phyloP scores from a whole-genome alignment of 148 eudicot species.

The Agrostemma githago region DNA sequence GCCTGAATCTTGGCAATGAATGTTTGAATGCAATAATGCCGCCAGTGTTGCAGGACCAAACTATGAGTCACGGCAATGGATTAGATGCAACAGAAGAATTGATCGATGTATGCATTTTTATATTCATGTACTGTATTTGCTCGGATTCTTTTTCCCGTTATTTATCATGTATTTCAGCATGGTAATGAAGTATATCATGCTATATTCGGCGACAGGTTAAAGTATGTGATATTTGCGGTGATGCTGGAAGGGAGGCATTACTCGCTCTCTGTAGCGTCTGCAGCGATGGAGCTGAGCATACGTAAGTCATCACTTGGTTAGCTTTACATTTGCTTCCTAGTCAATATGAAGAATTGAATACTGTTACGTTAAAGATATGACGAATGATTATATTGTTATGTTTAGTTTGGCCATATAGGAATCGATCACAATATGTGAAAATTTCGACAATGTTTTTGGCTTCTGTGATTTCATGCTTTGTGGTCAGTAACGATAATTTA shows the following conservation, averaged over 20 bases:
- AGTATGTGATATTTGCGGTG: slow-evolving; percentile 49
- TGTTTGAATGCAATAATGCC: slow-evolving; percentile 10
- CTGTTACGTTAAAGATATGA: neutral
- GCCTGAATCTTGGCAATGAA: slow-evolving; percentile 12
- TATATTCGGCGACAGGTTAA: slow-evolving; percentile 29
- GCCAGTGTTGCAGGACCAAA: slow-evolving; percentile 21
- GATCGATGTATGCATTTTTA: slow-evolving; percentile 38
- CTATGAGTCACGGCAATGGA: slow-evolving; percentile 18
- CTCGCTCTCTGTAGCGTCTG: slow-evolving; percentile 46
- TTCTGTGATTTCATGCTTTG: neutral
- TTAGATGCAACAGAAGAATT: slow-evolving; percentile 19
- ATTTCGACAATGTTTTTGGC: neutral
- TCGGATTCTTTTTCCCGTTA: neutral
- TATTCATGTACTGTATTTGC: neutral
- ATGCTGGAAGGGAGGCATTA: slow-evolving; percentile 41
- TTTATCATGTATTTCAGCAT: neutral
- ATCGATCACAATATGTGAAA: neutral
- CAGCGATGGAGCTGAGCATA: slow-evolving; percentile 48
- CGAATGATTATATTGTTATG: neutral
- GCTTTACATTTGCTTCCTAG: neutral
- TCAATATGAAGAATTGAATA: neutral
- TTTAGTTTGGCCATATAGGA: neutral
- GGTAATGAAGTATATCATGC: slow-evolving; percentile 11
- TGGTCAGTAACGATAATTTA: neutral
- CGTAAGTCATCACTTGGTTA: slow-evolving; percentile 23